A percentile compares a stretch with the other conserved stretches of the same genome.
Conservation (phyloP, 495 filamentous ascomycete genomes). For the Glonium stellatum region DNA sequence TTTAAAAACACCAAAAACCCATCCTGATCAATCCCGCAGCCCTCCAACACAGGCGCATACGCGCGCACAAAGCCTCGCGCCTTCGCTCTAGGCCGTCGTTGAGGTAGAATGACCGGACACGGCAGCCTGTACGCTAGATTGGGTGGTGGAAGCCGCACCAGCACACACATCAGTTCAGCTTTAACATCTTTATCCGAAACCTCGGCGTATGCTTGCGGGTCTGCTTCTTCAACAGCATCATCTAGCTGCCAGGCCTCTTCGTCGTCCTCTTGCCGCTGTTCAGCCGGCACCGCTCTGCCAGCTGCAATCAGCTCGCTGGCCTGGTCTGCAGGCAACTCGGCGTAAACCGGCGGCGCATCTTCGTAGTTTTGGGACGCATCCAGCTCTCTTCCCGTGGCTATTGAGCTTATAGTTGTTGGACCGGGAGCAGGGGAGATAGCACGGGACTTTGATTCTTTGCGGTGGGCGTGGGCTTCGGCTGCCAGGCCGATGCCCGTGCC, state of each 20-base stretch:
- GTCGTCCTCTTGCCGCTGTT: conserved; percentile 29
- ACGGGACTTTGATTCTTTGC: conserved; percentile 35
- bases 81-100: conserved; percentile 41
- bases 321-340: conserved; percentile 1
- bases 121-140: conserved; percentile 20
- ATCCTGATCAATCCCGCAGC: conserved; percentile 43
- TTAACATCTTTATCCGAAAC: background rate
- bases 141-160: background rate
- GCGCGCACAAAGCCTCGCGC: conserved; percentile 43
- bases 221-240: conserved; percentile 40
- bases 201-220: conserved; percentile 4
- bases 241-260: conserved; percentile 49
- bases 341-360: conserved; percentile 26
- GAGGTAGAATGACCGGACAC: conserved; percentile 46
- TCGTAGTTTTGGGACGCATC: background rate
- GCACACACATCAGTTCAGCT: background rate
- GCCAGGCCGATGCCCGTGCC: conserved; percentile 45
- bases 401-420: no score
- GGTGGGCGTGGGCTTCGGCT: conserved; percentile 38
- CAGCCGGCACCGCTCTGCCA: conserved; percentile 8
- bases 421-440: background rate
- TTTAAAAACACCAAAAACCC: conserved; percentile 53
- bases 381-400: background rate
- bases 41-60: conserved; percentile 47
- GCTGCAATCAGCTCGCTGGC: conserved; percentile 6